Conservation (phyloP, 495 filamentous ascomycete genomes). For the Daldinia concentrica region DNA sequence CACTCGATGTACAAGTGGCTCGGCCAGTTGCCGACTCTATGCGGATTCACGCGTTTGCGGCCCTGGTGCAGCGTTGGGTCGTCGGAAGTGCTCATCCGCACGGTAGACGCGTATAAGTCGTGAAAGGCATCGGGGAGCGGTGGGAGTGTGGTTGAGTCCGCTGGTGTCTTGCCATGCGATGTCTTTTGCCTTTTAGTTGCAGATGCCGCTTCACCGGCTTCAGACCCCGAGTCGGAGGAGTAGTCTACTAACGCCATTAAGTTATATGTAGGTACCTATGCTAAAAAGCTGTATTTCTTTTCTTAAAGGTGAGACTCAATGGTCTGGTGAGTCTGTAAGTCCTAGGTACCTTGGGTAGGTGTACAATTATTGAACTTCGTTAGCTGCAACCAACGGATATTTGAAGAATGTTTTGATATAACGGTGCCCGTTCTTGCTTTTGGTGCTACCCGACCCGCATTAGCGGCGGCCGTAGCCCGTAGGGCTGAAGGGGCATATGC, state of each 20-base stretch:
- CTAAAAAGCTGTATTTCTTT: neutral
- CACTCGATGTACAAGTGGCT: slow-evolving; percentile 94
- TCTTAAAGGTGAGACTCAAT: too few relatives aligned
- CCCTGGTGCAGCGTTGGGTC: slow-evolving; percentile 87
- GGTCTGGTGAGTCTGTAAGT: neutral
- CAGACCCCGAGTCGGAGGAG: slow-evolving; percentile 65
- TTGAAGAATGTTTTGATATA: neutral
- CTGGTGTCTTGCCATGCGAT: slow-evolving; percentile 35
- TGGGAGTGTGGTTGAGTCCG: slow-evolving; percentile 64
- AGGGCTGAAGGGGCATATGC: slow-evolving; percentile 28
- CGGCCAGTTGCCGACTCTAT: slow-evolving; percentile 91
- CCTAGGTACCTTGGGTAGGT: neutral
- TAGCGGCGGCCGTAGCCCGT: slow-evolving; percentile 8
- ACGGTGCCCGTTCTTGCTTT: neutral
- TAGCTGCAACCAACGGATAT: slow-evolving; percentile 1
- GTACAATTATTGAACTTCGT: neutral
- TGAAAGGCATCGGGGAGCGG: slow-evolving; percentile 84
- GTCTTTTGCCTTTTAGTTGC: slow-evolving; percentile 41
- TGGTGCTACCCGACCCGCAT: slow-evolving; percentile 16
- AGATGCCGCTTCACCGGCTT: slow-evolving; percentile 40
- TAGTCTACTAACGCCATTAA: slow-evolving; percentile 77
- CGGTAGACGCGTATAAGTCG: slow-evolving; percentile 86
- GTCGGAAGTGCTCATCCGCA: slow-evolving; percentile 77
- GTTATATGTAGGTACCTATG: slow-evolving; percentile 39
- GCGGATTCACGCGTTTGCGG: slow-evolving; percentile 79